These are phyloP conservation scores for Solanum virginianum DNA, from an alignment of 257 asterid species.

Conservation along the genomic window DNA sequence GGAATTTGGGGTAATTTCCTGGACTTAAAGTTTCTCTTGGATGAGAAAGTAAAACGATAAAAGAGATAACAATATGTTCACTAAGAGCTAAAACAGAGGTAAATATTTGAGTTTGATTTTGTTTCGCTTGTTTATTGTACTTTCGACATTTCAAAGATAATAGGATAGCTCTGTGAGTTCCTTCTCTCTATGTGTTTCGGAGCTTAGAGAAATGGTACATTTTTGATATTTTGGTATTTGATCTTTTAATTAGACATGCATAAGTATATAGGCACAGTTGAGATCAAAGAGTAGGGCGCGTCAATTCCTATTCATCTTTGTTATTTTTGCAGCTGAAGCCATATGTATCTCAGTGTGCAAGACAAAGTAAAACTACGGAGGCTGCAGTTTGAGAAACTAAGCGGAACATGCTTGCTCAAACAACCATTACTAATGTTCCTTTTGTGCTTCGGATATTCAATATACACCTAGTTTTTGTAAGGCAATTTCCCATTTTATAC, in stretches of 20 bases:
- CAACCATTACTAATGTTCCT: background rate
- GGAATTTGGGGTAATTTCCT: background rate
- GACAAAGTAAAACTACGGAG: slow-evolving; percentile 11
- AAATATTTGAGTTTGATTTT: background rate
- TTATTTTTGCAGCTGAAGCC: slow-evolving; percentile 45
- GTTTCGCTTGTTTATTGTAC: background rate
- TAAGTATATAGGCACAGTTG: background rate
- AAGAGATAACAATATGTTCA: background rate
- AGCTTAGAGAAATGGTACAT: background rate
- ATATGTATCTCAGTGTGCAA: slow-evolving; percentile 57
- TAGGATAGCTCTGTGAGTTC: background rate
- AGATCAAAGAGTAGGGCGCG: background rate
- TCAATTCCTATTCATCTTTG: background rate
- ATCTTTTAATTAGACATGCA: background rate
- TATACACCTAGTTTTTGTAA: background rate
- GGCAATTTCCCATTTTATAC: background rate
- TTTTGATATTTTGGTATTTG: background rate
- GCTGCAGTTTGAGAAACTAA: background rate
- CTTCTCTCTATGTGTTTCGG: background rate
- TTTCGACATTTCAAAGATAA: background rate
- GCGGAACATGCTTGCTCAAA: background rate
- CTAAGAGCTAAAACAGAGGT: background rate
- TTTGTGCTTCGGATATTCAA: background rate
- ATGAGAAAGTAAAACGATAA: background rate
- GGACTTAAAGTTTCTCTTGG: background rate